Conservation (phyloP, 345 rosid species). For the Eutrema heterophyllum region DNA sequence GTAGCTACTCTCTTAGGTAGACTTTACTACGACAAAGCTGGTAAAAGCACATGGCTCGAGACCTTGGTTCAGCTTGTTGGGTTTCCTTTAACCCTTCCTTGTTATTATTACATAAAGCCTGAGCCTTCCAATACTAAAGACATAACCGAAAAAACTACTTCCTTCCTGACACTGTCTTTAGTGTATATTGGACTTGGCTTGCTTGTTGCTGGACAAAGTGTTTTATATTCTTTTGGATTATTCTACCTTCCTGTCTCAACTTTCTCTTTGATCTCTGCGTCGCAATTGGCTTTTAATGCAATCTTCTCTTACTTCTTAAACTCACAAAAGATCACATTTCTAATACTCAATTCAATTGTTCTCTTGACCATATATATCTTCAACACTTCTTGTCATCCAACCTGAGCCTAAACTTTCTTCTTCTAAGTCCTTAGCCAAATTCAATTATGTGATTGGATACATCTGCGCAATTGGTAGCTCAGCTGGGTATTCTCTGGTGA, state of each 20-base stretch:
- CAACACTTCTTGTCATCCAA: conserved; percentile 25
- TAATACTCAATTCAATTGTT: conserved; percentile 21
- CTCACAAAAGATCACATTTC: conserved; percentile 24
- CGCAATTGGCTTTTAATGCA: conserved; percentile 26
- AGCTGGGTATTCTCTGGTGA: conserved; percentile 16
- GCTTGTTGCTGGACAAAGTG: conserved; percentile 19
- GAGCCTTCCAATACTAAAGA: not conserved
- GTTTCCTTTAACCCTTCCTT: conserved; percentile 46
- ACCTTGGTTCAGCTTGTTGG: conserved; percentile 44
- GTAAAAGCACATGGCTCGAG: conserved; percentile 48
- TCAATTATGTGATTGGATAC: conserved; percentile 8
- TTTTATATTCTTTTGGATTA: conserved; percentile 23
- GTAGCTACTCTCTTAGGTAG: conserved; percentile 42
- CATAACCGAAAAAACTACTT: not conserved
- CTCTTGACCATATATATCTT: conserved; percentile 29
- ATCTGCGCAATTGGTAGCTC: conserved; percentile 19
- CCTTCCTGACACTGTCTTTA: not conserved
- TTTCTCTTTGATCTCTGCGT: conserved; percentile 27
- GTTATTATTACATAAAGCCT: conserved; percentile 22
- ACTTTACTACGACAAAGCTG: conserved; percentile 49
- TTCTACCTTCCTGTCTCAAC: conserved; percentile 30
- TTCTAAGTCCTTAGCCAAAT: not conserved
- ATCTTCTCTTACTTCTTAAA: conserved; percentile 32
- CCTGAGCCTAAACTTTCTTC: not conserved
- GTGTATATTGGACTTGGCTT: conserved; percentile 29